Percentiles rank a stretch among this genome's conserved stretches.
Conservation (phyloP, 345 rosid species). For the Atalantia buxifolia region DNA sequence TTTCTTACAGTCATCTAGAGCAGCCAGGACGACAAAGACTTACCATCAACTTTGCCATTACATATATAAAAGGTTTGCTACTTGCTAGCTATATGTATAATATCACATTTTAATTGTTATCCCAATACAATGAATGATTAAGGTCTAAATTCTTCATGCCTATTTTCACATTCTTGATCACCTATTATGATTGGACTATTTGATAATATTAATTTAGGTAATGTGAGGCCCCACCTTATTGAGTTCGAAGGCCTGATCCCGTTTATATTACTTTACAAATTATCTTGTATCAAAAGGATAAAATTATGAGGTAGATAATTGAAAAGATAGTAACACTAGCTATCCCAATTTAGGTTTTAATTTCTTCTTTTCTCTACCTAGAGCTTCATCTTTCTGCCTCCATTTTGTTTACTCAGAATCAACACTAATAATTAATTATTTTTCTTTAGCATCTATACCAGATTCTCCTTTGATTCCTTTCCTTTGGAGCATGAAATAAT, state of each 20-base stretch:
- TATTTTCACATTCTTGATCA: not conserved
- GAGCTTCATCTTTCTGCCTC: not conserved
- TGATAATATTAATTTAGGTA: not conserved
- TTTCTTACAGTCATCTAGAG: not conserved
- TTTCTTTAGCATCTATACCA: not conserved
- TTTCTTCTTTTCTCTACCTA: not conserved
- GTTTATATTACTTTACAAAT: not conserved
- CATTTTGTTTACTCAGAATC: not conserved
- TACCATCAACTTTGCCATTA: not conserved
- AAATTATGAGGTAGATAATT: slow-evolving; percentile 18
- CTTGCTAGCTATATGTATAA: not conserved
- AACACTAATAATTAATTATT: not conserved
- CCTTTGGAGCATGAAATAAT: not conserved
- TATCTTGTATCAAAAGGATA: slow-evolving; percentile 15
- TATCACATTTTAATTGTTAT: not conserved
- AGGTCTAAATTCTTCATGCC: not conserved
- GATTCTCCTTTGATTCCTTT: not conserved
- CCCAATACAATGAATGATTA: not conserved
- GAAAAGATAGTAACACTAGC: not conserved
- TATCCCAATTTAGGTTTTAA: not conserved
- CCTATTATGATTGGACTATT: not conserved
- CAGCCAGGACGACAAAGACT: not conserved
- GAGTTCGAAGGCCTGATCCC: not conserved
- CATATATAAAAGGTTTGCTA: not conserved
- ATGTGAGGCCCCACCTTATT: not conserved